These are phyloP conservation scores for Phaeodactylum tricornutum DNA, from an alignment of 108 stramenopile species.

Conservation along the genomic window DNA sequence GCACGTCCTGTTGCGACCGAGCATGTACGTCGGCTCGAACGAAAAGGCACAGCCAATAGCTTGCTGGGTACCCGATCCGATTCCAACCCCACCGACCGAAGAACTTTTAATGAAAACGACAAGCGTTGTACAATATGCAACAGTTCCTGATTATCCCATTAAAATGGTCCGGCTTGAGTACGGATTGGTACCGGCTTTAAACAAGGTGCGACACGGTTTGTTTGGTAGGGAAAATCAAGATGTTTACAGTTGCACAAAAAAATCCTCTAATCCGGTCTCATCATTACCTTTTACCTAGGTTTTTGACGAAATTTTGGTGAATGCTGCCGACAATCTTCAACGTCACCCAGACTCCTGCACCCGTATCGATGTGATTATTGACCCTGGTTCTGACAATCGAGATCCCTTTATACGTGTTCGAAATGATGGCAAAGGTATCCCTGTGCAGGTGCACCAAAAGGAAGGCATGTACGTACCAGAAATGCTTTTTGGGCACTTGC, in stretches of 20 bases:
- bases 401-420: constrained; percentile 52
- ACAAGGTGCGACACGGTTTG: no score
- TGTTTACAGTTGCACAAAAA: no score
- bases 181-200: constrained; percentile 76
- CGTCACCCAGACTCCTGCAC: constrained; percentile 61
- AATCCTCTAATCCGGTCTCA: no score
- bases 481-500: constrained; percentile 95
- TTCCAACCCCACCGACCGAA: constrained; percentile 1
- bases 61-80: constrained; percentile 24
- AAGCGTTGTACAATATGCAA: no score
- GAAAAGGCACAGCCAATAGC: constrained; percentile 21
- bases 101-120: background rate
- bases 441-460: constrained; percentile 62
- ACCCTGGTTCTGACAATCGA: constrained; percentile 32
- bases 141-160: no score
- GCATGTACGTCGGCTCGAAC: constrained; percentile 86
- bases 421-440: constrained; percentile 86
- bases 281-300: constrained; percentile 75
- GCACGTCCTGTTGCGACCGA: constrained; percentile 96
- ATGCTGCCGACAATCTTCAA: constrained; percentile 85
- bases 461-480: constrained; percentile 87
- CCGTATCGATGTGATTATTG: constrained; percentile 57
- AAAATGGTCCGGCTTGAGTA: constrained; percentile 58
- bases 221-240: no score
- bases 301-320: constrained; percentile 94